Evolutionary conservation across 345 rosid species (phyloP).

Genomic region (Moricandia arvensis): DNA sequence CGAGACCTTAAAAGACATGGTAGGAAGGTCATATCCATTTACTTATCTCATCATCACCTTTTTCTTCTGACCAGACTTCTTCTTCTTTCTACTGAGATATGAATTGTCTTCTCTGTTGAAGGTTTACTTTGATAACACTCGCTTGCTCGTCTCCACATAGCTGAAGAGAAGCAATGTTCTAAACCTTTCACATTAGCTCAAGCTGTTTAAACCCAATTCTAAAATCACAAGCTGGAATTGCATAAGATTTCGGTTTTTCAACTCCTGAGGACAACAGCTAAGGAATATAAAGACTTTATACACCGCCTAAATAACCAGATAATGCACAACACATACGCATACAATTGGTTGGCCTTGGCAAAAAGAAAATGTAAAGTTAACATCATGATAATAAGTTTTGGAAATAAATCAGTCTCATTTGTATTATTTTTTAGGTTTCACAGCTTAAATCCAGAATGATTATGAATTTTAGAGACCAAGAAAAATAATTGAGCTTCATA

Average conservation of each 20-base stretch:
- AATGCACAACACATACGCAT: background rate
- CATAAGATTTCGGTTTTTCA: background rate
- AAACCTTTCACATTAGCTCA: background rate
- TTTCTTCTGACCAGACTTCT: background rate
- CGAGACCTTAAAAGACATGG: background rate
- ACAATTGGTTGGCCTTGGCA: too few relatives aligned
- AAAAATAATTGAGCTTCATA: background rate
- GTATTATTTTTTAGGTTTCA: too few relatives aligned
- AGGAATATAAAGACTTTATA: too few relatives aligned
- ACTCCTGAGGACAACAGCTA: background rate
- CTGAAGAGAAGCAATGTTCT: background rate
- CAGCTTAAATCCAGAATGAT: too few relatives aligned
- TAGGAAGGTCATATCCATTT: background rate
- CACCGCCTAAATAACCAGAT: background rate
- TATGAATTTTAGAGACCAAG: background rate
- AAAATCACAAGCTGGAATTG: background rate
- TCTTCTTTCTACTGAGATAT: background rate
- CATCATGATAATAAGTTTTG: too few relatives aligned
- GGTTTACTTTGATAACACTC: background rate
- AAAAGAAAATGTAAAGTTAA: too few relatives aligned
- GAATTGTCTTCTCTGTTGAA: background rate
- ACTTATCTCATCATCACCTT: background rate
- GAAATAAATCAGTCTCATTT: too few relatives aligned
- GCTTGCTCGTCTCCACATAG: background rate
- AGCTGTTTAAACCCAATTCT: background rate